These are phyloP conservation scores for Stagonosporopsis cucurbitacearum DNA, from an alignment of 2,329 filamentous ascomycete genomes.

Conservation along the genomic window DNA sequence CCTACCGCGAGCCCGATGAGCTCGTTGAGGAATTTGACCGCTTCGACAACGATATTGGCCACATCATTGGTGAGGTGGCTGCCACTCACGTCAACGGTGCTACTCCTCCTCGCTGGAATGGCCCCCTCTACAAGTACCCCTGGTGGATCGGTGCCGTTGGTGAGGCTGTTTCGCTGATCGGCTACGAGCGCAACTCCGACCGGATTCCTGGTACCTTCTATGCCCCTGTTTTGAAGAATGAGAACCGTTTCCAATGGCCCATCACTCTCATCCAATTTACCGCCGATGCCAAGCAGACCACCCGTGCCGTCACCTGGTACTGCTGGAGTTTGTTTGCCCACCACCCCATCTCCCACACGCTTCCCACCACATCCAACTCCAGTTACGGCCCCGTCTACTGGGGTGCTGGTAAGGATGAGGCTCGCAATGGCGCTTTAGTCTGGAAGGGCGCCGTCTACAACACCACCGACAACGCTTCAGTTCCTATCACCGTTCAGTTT, in stretches of 20 bases:
- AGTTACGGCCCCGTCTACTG: slow-evolving; percentile 55
- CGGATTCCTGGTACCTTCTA: slow-evolving; percentile 59
- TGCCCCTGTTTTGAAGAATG: slow-evolving; percentile 44
- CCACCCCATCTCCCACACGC: slow-evolving; percentile 52
- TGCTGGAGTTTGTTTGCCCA: slow-evolving; percentile 52
- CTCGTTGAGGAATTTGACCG: slow-evolving; percentile 52
- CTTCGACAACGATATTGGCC: slow-evolving; percentile 50
- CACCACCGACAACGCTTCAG: slow-evolving; percentile 45
- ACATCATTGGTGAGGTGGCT: slow-evolving; percentile 47
- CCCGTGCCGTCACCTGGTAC: slow-evolving; percentile 41
- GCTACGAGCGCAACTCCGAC: slow-evolving; percentile 69
- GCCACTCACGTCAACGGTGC: slow-evolving; percentile 42
- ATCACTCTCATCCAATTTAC: slow-evolving; percentile 51
- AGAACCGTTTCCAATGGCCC: slow-evolving; percentile 46
- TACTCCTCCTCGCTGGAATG: slow-evolving; percentile 33
- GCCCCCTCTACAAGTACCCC: slow-evolving; percentile 31
- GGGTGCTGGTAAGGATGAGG: slow-evolving; percentile 50
- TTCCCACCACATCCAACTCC: slow-evolving; percentile 49
- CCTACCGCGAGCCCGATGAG: slow-evolving; percentile 53
- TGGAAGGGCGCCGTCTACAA: slow-evolving; percentile 60
- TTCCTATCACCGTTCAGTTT: slow-evolving; percentile 37
- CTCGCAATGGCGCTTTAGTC: slow-evolving; percentile 40
- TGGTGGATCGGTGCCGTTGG: slow-evolving; percentile 64
- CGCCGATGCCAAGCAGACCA: slow-evolving; percentile 46
- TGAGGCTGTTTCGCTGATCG: slow-evolving; percentile 70